Evolutionary conservation across 306 rosid species (phyloP), one percentile per base, ranked within the genome.

Genomic region (Lagenaria siceraria): DNA sequence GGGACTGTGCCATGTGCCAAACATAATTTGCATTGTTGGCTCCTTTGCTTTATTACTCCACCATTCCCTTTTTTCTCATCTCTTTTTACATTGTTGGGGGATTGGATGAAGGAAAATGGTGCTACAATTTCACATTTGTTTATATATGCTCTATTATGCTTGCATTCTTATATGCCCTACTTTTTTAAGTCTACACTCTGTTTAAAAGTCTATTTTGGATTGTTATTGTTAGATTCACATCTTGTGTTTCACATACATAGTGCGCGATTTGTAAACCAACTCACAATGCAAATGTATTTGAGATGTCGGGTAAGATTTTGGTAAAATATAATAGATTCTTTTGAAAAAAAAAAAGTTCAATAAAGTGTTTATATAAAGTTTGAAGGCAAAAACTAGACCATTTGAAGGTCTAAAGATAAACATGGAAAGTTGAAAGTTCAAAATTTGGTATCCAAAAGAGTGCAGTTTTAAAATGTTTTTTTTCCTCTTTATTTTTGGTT

Each of bases 1-100:
- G 90, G 82, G 86, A 79, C 66, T 71, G 40, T 74, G 33, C 81
- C 91, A 86, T 75, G 91, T 85, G 89, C 69, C 83, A 80, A 11
- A 83, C 73, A 64, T 65, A 80, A 70, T 70, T 46, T 25, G 21
- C 38, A 70, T 6, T 25, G 55, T 84, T 56, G 75, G 77, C 55
- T 33, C 48, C 76, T 60, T 46, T 77, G 25, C 73, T 80, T 56
- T 79, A 78, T 86, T 54, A 61, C 64, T 73, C 12, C 58, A 35
- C 72, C 52, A 46, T 38, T 40, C 3, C 64, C 59, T 51, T 56
- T 79, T 78, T 64, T 36, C n/a, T 27, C 68, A 27, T 35, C 46
- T 18, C 27, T 36, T 19, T n/a, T 40, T 11, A 21, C 13, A 33
- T 29, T 61, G 40, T 27, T 8, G 35, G 1, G 43, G 69, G 38